Percentiles rank a stretch among this genome's conserved stretches.
These are phyloP conservation scores for Adiantum capillusveneris DNA, from an alignment of 75 land plant genomes.

Conservation along the genomic window DNA sequence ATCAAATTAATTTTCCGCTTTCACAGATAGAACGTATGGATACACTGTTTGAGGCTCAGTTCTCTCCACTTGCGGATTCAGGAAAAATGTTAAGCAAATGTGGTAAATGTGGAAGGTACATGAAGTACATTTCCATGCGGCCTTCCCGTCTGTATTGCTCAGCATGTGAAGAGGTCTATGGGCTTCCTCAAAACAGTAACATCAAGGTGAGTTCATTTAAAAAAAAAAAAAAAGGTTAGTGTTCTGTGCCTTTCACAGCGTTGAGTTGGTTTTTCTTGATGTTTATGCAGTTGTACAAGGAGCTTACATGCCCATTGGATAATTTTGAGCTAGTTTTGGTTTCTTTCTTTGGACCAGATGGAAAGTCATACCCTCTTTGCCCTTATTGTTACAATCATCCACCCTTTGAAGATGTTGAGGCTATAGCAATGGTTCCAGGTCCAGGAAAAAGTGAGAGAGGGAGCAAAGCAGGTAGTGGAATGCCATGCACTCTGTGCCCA, in stretches of 20 bases:
- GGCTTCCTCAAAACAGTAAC: conserved; percentile 78
- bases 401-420: conserved; percentile 79
- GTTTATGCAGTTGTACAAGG: conserved; percentile 89
- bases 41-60: conserved; percentile 93
- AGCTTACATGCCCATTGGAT: conserved; percentile 85
- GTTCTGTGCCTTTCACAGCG: too few relatives aligned
- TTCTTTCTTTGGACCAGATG: conserved; percentile 84
- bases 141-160: conserved; percentile 80
- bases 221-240: too few relatives aligned
- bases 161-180: conserved; percentile 89
- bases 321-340: conserved; percentile 80
- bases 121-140: conserved; percentile 82
- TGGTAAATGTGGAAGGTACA: conserved; percentile 88
- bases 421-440: conserved; percentile 30
- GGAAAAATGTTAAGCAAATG: conserved; percentile 89
- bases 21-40: conserved; percentile 89
- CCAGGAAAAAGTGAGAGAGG: conserved; percentile 25
- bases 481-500: conserved; percentile 94
- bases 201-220: conserved; percentile 52
- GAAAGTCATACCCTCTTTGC: conserved; percentile 86
- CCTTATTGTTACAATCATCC: conserved; percentile 95
- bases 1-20: background rate
- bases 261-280: background rate
- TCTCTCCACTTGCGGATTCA: conserved; percentile 86
- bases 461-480: conserved; percentile 53